Evolutionary conservation across 1,139 yeast genomes (phyloP).

Genomic region (Sugiyamaella sp.): DNA sequence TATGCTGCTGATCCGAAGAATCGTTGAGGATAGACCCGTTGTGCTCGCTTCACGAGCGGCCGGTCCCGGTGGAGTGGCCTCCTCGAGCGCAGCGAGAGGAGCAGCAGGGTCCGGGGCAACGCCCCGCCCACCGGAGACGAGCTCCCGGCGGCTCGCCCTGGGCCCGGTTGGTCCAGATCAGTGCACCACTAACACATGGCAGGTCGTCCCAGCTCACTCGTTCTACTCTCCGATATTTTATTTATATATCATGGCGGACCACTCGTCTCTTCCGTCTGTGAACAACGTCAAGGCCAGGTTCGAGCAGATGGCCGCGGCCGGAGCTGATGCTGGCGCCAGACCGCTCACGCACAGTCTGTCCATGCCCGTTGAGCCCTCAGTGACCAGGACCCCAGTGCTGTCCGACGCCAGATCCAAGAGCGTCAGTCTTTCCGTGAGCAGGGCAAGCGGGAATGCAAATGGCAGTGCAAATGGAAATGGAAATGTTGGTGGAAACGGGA

Average conservation of each 20-base stretch:
- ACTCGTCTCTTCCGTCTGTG: conserved; percentile 36
- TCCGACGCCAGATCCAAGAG: conserved; percentile 5
- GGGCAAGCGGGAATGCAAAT: too few species aligned
- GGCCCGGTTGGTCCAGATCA: background rate
- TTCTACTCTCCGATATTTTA: background rate
- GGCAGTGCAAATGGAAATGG: too few species aligned
- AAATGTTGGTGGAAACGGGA: too few species aligned
- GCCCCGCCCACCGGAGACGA: background rate
- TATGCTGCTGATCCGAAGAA: too few species aligned
- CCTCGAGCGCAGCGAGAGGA: background rate
- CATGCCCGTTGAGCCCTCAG: conserved; percentile 4
- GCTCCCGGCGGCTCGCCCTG: background rate
- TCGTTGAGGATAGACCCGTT: too few species aligned
- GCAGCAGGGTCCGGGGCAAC: background rate
- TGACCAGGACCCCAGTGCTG: conserved; percentile 16
- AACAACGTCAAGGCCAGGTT: conserved; percentile 33
- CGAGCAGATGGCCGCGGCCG: conserved; percentile 33
- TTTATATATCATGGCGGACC: conserved; percentile 28
- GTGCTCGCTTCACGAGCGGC: too few species aligned
- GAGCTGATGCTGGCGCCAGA: background rate
- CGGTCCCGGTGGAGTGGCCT: too few species aligned
- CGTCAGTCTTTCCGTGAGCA: too few species aligned
- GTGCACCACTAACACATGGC: too few species aligned
- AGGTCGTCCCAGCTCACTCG: too few species aligned
- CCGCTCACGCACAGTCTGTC: conserved; percentile 13